Percentiles rank a stretch among this genome's conserved stretches.
These are phyloP conservation scores for Urostyla sp. DNA, from an alignment of 73 alveolate species.

Conservation along the genomic window DNA sequence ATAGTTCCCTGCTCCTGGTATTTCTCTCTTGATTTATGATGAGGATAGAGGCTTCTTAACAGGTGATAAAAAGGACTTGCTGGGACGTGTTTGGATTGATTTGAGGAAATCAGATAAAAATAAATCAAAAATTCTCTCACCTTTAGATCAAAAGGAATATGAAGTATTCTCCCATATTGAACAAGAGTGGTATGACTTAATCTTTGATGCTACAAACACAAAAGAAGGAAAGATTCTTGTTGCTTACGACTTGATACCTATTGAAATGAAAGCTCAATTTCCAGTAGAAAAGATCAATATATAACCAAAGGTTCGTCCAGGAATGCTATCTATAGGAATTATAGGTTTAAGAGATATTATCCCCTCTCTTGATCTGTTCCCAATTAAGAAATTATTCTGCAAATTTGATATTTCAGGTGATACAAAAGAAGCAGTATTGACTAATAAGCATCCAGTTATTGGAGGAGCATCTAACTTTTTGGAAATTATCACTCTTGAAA, in stretches of 20 bases:
- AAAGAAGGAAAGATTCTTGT: constrained; percentile 69
- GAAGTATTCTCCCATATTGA: constrained; percentile 46
- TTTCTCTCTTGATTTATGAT: constrained; percentile 76
- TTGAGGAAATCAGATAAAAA: constrained; percentile 63
- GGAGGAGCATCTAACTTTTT: constrained; percentile 55
- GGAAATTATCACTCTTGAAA: constrained; percentile 55
- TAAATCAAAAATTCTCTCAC: constrained; percentile 32
- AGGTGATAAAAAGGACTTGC: constrained; percentile 75
- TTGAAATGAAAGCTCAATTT: constrained; percentile 30
- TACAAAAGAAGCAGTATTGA: constrained; percentile 60
- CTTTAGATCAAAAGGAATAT: constrained; percentile 16
- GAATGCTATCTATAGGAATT: constrained; percentile 22
- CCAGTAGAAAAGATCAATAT: constrained; percentile 54
- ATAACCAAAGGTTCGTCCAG: constrained; percentile 19
- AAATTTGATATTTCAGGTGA: constrained; percentile 74
- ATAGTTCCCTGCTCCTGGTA: constrained; percentile 71
- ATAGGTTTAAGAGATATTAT: constrained; percentile 71
- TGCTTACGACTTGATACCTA: constrained; percentile 62
- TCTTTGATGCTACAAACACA: constrained; percentile 78
- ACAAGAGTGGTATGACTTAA: constrained; percentile 76
- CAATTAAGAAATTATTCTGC: constrained; percentile 35
- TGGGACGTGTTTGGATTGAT: constrained; percentile 86
- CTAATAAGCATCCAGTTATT: constrained; percentile 51
- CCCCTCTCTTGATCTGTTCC: constrained; percentile 64
- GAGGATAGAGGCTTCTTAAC: constrained; percentile 64